Evolutionary conservation across 2,329 filamentous ascomycete genomes (phyloP).

Genomic region (Trichoderma oligosporum): DNA sequence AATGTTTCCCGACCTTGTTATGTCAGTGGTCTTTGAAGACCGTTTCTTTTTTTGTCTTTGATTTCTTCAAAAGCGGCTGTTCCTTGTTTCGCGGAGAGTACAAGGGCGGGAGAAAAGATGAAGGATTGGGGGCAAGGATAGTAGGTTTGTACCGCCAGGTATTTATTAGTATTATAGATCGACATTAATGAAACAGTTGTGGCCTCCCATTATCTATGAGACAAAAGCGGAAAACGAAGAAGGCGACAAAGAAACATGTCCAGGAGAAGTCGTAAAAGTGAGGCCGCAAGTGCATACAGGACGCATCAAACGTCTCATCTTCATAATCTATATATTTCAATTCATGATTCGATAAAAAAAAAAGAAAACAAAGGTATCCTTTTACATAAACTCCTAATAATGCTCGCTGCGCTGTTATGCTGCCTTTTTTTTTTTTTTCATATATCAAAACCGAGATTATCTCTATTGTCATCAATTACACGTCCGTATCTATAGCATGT

Average conservation of each 20-base stretch:
- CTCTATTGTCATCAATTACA: conserved; percentile 60
- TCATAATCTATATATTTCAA: no score
- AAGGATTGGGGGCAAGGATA: not conserved
- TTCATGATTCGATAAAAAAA: not conserved
- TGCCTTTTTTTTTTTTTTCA: not conserved
- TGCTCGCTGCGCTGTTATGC: not conserved
- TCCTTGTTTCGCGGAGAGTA: not conserved
- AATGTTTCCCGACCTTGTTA: not conserved
- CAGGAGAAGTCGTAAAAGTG: no score
- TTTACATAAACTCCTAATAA: conserved; percentile 13
- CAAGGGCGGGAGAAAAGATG: not conserved
- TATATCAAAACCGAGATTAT: conserved; percentile 52
- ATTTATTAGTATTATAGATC: conserved; percentile 11
- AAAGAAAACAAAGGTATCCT: conserved; percentile 4
- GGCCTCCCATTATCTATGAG: not conserved
- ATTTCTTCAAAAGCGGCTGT: not conserved
- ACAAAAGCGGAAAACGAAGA: no score
- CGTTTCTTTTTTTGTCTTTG: not conserved
- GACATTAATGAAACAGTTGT: conserved; percentile 16
- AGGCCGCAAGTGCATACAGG: no score
- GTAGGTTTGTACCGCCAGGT: not conserved
- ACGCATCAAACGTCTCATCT: no score
- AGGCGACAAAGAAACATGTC: no score
- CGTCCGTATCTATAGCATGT: conserved; percentile 51
- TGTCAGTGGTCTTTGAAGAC: not conserved